Evolutionary conservation across 108 stramenopile species (phyloP).

Genomic region (Heterococcus sp.): DNA sequence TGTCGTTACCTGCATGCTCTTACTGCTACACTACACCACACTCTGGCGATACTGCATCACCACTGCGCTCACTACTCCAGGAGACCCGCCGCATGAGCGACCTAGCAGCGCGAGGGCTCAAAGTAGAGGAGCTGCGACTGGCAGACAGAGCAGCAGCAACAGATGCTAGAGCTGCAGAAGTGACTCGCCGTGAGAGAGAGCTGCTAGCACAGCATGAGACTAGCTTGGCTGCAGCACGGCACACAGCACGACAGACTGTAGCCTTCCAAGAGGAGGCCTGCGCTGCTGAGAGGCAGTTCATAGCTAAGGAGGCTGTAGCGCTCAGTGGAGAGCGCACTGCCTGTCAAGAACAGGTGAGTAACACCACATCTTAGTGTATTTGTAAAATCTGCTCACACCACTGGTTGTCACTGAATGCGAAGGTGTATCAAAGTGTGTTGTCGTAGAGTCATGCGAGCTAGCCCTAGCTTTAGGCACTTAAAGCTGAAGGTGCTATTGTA

Average conservation of each 20-base stretch:
- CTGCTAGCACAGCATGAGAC: slow-evolving; percentile 4
- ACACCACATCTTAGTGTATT: not conserved
- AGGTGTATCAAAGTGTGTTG: not conserved
- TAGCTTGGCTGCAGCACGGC: slow-evolving; percentile 11
- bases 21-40: not conserved
- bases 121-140: slow-evolving; percentile 25
- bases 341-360: slow-evolving; percentile 25
- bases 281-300: slow-evolving; percentile 4
- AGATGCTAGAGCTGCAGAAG: slow-evolving; percentile 28
- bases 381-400: not conserved
- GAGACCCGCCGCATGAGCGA: slow-evolving; percentile 12
- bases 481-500: not conserved
- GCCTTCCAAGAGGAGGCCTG: slow-evolving; percentile 14
- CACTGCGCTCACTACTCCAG: not conserved
- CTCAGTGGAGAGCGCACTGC: slow-evolving; percentile 31
- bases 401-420: not conserved
- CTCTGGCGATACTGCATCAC: not conserved
- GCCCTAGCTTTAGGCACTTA: too few relatives aligned
- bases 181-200: slow-evolving; percentile 12
- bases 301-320: slow-evolving; percentile 11
- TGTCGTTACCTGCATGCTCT: not conserved
- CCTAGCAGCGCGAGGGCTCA: slow-evolving; percentile 3
- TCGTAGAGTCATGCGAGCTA: too few relatives aligned
- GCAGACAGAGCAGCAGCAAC: slow-evolving; percentile 13
- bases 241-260: slow-evolving; percentile 25